Evolutionary conservation across 1,284 basidiomycete genomes (phyloP).

Genomic region (Sparassis latifolia): DNA sequence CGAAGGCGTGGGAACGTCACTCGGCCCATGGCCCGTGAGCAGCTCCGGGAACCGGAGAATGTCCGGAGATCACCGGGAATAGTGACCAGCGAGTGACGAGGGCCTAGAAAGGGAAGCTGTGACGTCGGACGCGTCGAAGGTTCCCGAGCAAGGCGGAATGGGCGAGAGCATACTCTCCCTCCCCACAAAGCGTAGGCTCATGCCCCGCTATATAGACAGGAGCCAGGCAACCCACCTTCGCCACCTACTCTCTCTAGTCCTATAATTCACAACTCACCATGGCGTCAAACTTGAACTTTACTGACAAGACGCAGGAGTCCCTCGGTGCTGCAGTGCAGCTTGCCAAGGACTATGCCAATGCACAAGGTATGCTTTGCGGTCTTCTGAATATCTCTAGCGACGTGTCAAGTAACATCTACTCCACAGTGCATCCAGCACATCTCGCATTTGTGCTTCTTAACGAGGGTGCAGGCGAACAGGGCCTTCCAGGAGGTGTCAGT

Average conservation of each 20-base stretch:
- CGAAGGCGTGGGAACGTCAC: slow-evolving; percentile 13
- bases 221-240: slow-evolving; percentile 15
- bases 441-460: slow-evolving; percentile 73
- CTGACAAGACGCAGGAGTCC: slow-evolving; percentile 70
- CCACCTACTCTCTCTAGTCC: neutral
- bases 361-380: slow-evolving; percentile 46
- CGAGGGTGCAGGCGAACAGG: slow-evolving; percentile 38
- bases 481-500: slow-evolving; percentile 23
- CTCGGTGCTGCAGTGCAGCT: slow-evolving; percentile 68
- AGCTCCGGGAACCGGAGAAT: neutral
- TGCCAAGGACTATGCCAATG: slow-evolving; percentile 78
- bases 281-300: slow-evolving; percentile 66
- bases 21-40: neutral
- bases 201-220: slow-evolving; percentile 13
- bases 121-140: slow-evolving; percentile 4
- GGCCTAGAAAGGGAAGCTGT: too few species aligned
- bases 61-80: too few species aligned
- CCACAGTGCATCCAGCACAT: slow-evolving; percentile 67
- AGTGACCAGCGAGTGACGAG: too few species aligned
- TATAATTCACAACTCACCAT: slow-evolving; percentile 27
- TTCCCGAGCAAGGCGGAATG: slow-evolving; percentile 8
- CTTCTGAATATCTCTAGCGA: slow-evolving; percentile 1
- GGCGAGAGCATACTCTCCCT: slow-evolving; percentile 7
- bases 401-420: neutral
- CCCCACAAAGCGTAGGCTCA: neutral